These are phyloP conservation scores for Stentor roeselii DNA, from an alignment of 73 alveolate species.

Conservation along the genomic window DNA sequence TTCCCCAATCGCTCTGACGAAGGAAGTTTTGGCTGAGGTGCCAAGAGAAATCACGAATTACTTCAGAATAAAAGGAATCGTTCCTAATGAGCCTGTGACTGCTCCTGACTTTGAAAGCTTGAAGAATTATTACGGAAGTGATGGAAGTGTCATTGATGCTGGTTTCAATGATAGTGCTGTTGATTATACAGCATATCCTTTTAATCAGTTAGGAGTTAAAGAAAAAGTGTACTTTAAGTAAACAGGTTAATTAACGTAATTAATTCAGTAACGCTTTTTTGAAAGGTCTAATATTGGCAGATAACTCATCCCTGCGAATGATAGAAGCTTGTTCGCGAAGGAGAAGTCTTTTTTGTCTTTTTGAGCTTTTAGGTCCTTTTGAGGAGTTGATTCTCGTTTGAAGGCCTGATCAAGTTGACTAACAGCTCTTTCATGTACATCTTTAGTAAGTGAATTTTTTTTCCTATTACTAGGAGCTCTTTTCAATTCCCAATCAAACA, in stretches of 20 bases:
- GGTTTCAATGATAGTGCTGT: background rate
- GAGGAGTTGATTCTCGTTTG: background rate
- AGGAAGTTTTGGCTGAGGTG: constrained; percentile 83
- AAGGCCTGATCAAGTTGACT: no score
- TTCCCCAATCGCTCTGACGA: constrained; percentile 56
- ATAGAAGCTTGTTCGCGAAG: no score
- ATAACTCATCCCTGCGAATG: background rate
- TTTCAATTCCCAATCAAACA: constrained; percentile 44
- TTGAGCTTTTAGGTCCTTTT: no score
- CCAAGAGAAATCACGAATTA: constrained; percentile 84
- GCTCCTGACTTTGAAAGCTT: constrained; percentile 20
- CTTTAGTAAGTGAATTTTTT: background rate
- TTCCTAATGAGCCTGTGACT: constrained; percentile 29
- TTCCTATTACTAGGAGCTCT: background rate
- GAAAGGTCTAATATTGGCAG: no score
- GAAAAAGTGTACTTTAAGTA: no score
- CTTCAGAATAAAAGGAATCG: constrained; percentile 40
- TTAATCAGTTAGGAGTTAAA: background rate
- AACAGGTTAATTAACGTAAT: no score
- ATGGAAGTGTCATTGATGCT: background rate
- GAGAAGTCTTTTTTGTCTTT: no score
- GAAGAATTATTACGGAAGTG: background rate
- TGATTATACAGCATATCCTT: background rate
- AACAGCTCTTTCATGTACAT: background rate
- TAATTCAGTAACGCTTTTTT: no score